Base-by-base conservation (phyloP, 306 rosid genomes). In the Glycine tomentella region DNA sequence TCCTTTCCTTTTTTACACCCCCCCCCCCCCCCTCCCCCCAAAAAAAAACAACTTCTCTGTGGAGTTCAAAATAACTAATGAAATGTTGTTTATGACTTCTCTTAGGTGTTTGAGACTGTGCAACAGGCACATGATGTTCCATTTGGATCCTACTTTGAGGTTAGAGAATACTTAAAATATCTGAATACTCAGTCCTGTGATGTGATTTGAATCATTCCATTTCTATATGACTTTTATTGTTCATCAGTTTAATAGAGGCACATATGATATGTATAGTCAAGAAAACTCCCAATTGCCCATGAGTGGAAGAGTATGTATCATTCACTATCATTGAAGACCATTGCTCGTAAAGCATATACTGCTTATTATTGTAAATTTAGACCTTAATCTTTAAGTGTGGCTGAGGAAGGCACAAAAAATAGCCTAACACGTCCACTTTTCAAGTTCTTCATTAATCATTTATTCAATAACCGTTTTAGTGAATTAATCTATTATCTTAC, bases 91-190 rank as follows among this genome's bases (percentile, higher is more conserved):
- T 83, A 63, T 72, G 83, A 55, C 49, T 66, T 81, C 49, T 79
- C 80, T 61, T 82, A 95, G 99, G 96, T 93, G 82, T 93, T 93
- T 80, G 99, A 95, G 85, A 93, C 95, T 10, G 98, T 95, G 69
- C 99, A 93, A 81, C 95, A 93, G 70, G 99, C 99, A n/a, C 99
- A 91, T 80, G 99, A 95, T 87, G 99, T 95, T 78, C 99, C 99
- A 66, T 93, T 93, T 80, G 99, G 98, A 74, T 89, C 98, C 36
- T 88, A 85, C 83, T 95, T 95, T 81, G 99, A 95, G 99, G 98
- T 25, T 95, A 85, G 53, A 69, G 3, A 51, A 36, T 36, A 36
- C 40, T 62, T 80, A 31, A 17, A 25, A 64, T 64, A 67, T 55
- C 4, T 82, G 77, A 4, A 52, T 12, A 64, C 6, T 38, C 11